Evolutionary conservation across 345 rosid genomes (phyloP), one percentile per base, ranked within the genome.

Genomic region (Barbarea vulgaris): DNA sequence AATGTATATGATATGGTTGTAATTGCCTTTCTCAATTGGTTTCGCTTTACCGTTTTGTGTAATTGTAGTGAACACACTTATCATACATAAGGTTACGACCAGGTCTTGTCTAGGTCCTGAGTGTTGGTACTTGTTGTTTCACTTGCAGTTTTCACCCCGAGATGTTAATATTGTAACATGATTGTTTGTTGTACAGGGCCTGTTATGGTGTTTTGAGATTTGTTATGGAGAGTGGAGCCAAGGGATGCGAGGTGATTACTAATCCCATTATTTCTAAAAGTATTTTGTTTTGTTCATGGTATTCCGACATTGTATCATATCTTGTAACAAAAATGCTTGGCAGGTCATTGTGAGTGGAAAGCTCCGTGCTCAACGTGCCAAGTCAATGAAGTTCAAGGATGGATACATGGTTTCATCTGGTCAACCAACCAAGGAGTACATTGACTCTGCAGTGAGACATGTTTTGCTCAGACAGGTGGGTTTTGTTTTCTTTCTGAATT

Each of bases 341-440:
- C 75, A 86, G 88, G 93, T 89, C 2, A 88, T 87, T 59, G 89
- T 87, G 15, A 88, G 97, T 55, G 86, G 90, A 56, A 88, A 89
- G 74, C 89, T 89, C 5, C 83, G 88, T 25, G 92, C 97, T 42
- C 86, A 80, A 74, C 89, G 96, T 74, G 96, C 96, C 0, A 92
- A 87, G 79, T 86, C 91, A 0, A 91, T 91, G 97, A 91, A 91
- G 60, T 91, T 91, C 75, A 91, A 85, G 83, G 97, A 91, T 70
- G 96, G 95, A 9, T 91, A 91, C 84, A 91, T 91, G 97, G 85
- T 88, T n/a, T 91, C 97, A 4, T 86, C 97, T 28, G 96, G 97
- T 44, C 96, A 91, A 24, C 96, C 97, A 0, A 87, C 86, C 7
- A 89, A 91, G n/a, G 93, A 91, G 11, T 91, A 89, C 68, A 89